Percentiles rank a stretch among this genome's conserved stretches.
These are phyloP conservation scores for Diaporthe amygdali DNA, from an alignment of 2,329 filamentous ascomycete species.

Conservation along the genomic window DNA sequence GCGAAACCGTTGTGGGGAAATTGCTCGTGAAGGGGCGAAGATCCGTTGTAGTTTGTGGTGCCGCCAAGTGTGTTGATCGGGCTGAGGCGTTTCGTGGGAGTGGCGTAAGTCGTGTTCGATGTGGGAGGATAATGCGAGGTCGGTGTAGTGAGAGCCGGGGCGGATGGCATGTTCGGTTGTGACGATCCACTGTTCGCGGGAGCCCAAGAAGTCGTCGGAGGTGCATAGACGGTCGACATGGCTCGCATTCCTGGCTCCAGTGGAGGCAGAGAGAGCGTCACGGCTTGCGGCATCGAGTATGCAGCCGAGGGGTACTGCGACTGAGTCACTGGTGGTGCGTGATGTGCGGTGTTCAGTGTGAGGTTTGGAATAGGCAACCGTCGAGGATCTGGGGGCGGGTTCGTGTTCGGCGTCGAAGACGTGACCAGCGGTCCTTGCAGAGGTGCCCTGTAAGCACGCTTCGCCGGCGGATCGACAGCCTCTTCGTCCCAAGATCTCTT, in stretches of 20 bases:
- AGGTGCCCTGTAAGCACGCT: constrained; percentile 47
- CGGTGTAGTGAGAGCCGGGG: constrained; percentile 38
- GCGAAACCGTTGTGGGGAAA: constrained; percentile 60
- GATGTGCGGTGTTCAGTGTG: constrained; percentile 61
- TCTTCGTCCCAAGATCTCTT: constrained; percentile 61
- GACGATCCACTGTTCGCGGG: constrained; percentile 37
- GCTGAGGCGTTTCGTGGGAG: constrained; percentile 59
- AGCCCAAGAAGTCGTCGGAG: constrained; percentile 48
- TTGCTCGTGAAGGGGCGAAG: constrained; percentile 72
- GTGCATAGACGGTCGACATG: constrained; percentile 79
- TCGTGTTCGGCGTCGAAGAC: constrained; percentile 25
- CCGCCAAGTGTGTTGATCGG: constrained; percentile 48
- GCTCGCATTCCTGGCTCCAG: constrained; percentile 67
- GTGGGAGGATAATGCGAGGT: constrained; percentile 29
- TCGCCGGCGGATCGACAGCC: constrained; percentile 58
- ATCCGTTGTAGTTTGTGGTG: constrained; percentile 58
- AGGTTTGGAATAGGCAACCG: constrained; percentile 75
- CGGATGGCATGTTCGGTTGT: constrained; percentile 37
- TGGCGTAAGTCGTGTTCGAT: constrained; percentile 45
- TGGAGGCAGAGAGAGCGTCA: constrained; percentile 64
- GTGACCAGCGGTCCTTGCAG: constrained; percentile 25
- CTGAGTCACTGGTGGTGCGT: constrained; percentile 26
- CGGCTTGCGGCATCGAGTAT: constrained; percentile 36
- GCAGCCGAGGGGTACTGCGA: constrained; percentile 41
- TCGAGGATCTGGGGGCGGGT: constrained; percentile 33